Evolutionary conservation across 768 basidiomycete species (phyloP), one percentile per base, ranked within the genome.

Genomic region (Leccinum barrowsii): DNA sequence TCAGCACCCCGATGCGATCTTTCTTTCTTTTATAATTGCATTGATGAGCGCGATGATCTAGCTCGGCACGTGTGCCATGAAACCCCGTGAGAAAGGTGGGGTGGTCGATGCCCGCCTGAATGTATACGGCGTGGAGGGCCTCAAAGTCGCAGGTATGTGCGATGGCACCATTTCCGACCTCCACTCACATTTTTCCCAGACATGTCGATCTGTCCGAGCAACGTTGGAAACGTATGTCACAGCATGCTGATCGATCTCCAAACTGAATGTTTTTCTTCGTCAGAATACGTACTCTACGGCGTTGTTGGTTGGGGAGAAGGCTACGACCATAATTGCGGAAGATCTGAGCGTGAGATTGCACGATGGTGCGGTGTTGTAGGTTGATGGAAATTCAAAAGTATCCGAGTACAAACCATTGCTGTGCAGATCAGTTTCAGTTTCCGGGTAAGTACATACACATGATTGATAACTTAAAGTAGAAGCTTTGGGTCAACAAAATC

Each of bases 41-140:
- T 11, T 50, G 50, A 51, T 28, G 32, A 4, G 13, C n/a, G 19
- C 10, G 10, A 17, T 50, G 4, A 34, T 34, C 13, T 51, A 51
- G 50, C 50, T 51, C 5, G 50, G 85, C 34, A 88, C 86, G 0
- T 87, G 85, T 57, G 80, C 86, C 1, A 89, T 88, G 87, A 87
- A 86, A 34, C 50, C 52, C 17, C 60, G 28, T 10, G 34, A 28
- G 2, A 34, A 52, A 42, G 54, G 54, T 19, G 59, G 63, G 7
- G 63, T 64, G 10, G 59, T 64, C 2, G 56, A 65, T 50, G 44
- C 50, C 5, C 55, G 58, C 3, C 56, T 64, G 37, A 61, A 64
- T 5, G 63, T 65, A 24, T 61, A 64, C 19, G 63, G 56, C 7
- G 59, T 61, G 0, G n/a, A 54, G 26, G 54, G 52, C 4, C 56